These are phyloP conservation scores for Micractinium conductrix DNA, from an alignment of 139 green algal genomes.

Conservation along the genomic window DNA sequence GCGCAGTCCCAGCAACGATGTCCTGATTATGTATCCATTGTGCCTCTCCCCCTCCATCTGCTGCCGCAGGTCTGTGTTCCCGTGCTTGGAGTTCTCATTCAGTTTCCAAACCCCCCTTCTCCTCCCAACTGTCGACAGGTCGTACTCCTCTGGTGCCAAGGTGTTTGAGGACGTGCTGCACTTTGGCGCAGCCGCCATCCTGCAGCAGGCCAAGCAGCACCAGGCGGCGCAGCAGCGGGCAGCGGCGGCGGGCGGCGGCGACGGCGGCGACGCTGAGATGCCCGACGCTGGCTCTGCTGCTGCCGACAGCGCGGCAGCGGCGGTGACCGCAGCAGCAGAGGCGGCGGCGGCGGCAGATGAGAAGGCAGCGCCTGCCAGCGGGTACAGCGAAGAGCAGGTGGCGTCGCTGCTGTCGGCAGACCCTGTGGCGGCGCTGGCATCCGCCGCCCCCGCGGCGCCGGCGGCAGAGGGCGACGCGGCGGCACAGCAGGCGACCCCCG, in stretches of 20 bases:
- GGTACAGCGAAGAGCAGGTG: constrained; percentile 42
- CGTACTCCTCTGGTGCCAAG: constrained; percentile 20
- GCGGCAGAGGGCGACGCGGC: not conserved
- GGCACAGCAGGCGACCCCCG: not conserved
- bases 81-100: too few species aligned
- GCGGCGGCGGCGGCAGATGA: too few species aligned
- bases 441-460: not conserved
- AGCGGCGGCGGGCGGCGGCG: not conserved
- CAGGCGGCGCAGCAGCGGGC: not conserved
- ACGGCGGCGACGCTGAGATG: constrained; percentile 15
- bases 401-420: constrained; percentile 40
- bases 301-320: not conserved
- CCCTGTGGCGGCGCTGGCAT: constrained; percentile 26
- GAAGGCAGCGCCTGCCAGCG: constrained; percentile 2
- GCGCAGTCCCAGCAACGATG: too few species aligned
- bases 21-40: too few species aligned
- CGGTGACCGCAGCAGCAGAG: too few species aligned
- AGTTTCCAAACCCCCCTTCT: too few species aligned
- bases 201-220: constrained; percentile 37
- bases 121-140: not conserved
- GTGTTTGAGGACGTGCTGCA: constrained; percentile 73
- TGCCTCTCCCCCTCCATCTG: not conserved
- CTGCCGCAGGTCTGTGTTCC: too few species aligned
- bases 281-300: constrained; percentile 4
- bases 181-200: constrained; percentile 63